phyloP scores from a whole-genome alignment of 2,329 filamentous ascomycete species.

The Curvularia lunata region DNA sequence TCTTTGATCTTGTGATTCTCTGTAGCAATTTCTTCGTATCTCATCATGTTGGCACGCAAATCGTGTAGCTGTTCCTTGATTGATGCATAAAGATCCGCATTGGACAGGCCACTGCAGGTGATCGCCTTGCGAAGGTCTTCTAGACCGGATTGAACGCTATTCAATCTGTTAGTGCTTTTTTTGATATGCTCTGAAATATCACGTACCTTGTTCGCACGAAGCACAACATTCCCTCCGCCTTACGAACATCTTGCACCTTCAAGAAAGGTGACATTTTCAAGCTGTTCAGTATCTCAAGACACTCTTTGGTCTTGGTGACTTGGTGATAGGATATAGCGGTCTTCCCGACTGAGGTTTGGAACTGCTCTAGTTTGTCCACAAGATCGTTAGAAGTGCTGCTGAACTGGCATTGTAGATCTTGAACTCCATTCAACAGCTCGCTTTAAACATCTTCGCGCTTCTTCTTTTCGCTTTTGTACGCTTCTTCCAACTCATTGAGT shows the following conservation, averaged over 20 bases:
- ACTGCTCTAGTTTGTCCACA: constrained; percentile 20
- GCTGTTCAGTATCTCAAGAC: constrained; percentile 23
- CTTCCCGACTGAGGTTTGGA: constrained; percentile 20
- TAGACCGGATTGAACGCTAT: constrained; percentile 31
- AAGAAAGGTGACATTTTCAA: constrained; percentile 26
- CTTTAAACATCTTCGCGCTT: constrained; percentile 32
- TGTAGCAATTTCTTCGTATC: constrained; percentile 25
- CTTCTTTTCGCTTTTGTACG: constrained; percentile 30
- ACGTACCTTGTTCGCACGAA: constrained; percentile 32
- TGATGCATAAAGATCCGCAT: constrained; percentile 14
- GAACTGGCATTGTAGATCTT: constrained; percentile 24
- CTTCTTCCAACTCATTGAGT: constrained; percentile 17
- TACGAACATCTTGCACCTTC: constrained; percentile 29
- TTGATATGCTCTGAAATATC: too few species aligned
- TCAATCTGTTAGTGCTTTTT: constrained; percentile 7
- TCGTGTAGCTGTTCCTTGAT: constrained; percentile 25
- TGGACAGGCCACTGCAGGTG: constrained; percentile 2
- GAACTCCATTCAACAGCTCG: constrained; percentile 25
- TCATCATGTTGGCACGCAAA: constrained; percentile 28
- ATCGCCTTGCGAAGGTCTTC: constrained; percentile 12
- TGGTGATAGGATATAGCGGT: constrained; percentile 1
- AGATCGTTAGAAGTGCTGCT: constrained; percentile 17
- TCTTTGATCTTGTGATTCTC: constrained; percentile 24
- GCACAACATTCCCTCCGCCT: constrained; percentile 33
- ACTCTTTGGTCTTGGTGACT: constrained; percentile 23